Conservation (phyloP, 768 basidiomycete genomes). For the Agaricus sinodeliciosus region DNA sequence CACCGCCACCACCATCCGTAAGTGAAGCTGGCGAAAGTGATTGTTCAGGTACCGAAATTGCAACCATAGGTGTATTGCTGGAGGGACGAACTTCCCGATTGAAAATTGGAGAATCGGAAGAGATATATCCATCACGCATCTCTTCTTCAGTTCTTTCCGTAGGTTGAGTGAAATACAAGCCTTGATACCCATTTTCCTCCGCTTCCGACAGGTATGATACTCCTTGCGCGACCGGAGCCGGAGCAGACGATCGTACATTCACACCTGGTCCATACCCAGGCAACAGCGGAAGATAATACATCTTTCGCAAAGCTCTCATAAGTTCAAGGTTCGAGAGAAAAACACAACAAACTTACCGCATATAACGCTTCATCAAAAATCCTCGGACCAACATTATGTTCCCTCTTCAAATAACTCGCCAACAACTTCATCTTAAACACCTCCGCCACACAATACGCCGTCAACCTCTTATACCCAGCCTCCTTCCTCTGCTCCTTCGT, state of each 20-base stretch:
- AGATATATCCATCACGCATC: constrained; percentile 59
- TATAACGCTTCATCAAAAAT: constrained; percentile 93
- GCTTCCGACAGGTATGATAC: constrained; percentile 73
- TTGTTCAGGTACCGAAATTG: neutral
- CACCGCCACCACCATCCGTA: neutral
- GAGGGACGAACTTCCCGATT: constrained; percentile 19
- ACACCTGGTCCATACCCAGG: constrained; percentile 86
- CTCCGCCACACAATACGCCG: constrained; percentile 87
- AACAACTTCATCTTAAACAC: constrained; percentile 79
- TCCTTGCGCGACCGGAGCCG: constrained; percentile 38
- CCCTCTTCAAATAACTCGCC: constrained; percentile 82
- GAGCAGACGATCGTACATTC: constrained; percentile 79
- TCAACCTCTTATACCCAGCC: constrained; percentile 75
- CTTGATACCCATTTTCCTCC: constrained; percentile 88
- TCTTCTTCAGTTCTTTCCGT: constrained; percentile 24
- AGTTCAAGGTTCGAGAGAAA: neutral
- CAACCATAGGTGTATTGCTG: neutral
- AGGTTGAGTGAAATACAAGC: constrained; percentile 62
- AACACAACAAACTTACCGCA: constrained; percentile 71
- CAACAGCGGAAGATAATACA: constrained; percentile 87
- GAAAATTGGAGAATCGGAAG: constrained; percentile 36
- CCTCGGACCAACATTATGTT: constrained; percentile 84
- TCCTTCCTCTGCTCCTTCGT: constrained; percentile 76
- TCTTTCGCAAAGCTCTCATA: constrained; percentile 35
- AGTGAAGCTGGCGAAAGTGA: neutral